Evolutionary conservation across 257 asterid species (phyloP), one percentile per base, ranked within the genome.

Genomic region (Handroanthus guayacan): DNA sequence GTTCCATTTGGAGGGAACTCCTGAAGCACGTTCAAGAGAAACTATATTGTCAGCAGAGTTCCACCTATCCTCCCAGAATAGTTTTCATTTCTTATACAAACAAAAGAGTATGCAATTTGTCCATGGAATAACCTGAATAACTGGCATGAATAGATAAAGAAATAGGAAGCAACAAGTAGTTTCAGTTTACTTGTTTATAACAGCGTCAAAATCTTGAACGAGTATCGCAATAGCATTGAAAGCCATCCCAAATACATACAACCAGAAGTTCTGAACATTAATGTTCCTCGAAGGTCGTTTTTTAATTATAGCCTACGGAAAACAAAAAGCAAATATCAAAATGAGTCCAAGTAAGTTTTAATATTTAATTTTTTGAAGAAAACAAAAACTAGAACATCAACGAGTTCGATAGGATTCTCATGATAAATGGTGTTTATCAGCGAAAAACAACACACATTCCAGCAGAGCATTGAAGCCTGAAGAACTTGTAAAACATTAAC

Each of bases 251-350:
- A 93, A 95, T 67, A 95, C 92, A 84, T 95, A 95, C 86, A 95
- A 75, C 99, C 99, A 95, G 88, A 95, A 91, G 88, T 95, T 95
- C 87, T 95, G 99, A 74, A 95, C 98, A 78, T 95, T 95, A 60
- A 95, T 95, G 83, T 95, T 95, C 88, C 99, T 95, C 13, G 98
- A 93, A 82, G 98, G 97, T 48, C 95, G 87, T 80, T 86, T 95
- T 80, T 95, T 95, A 72, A 95, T 88, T 73, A 95, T 92, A 77
- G 97, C 96, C 99, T 95, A 84, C 85, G 82, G 72, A 78, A 77
- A 77, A 74, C 52, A 78, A 44, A 84, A 83, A 1, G 68, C 67
- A 78, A 79, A 56, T 34, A 69, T 81, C 37, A 75, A 67, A 44
- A 69, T 34, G 31, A 62, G 55, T 65, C 74, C 52, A 78, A 72